Percentiles rank a stretch among this genome's conserved stretches.
Conservation (phyloP, 1,284 basidiomycete genomes). For the Tylopilus orsonianus region DNA sequence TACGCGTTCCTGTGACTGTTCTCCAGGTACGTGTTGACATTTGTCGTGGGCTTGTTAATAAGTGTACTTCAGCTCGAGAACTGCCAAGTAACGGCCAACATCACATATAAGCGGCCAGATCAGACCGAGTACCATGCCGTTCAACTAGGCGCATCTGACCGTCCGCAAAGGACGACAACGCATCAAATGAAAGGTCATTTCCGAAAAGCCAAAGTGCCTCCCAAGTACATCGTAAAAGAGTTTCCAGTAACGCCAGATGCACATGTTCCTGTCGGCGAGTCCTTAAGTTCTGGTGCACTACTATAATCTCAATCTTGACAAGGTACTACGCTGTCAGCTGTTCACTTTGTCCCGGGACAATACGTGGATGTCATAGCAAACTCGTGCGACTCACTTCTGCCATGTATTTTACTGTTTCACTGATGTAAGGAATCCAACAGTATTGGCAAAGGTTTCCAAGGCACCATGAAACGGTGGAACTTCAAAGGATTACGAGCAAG, state of each 20-base stretch:
- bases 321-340: constrained; percentile 89
- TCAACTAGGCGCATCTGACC: constrained; percentile 81
- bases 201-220: constrained; percentile 74
- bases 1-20: constrained; percentile 87
- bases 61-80: constrained; percentile 62
- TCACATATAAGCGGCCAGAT: constrained; percentile 61
- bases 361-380: constrained; percentile 93
- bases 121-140: constrained; percentile 80
- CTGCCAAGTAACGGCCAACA: constrained; percentile 81
- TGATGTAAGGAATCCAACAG: constrained; percentile 42
- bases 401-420: neutral
- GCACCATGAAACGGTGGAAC: constrained; percentile 96
- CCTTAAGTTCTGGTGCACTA: neutral
- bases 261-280: constrained; percentile 79
- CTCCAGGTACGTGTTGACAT: constrained; percentile 71
- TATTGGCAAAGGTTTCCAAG: constrained; percentile 96
- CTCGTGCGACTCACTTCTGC: constrained; percentile 57
- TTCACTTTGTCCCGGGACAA: constrained; percentile 98
- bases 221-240: constrained; percentile 88
- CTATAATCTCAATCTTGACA: neutral
- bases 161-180: constrained; percentile 64
- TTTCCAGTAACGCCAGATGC: constrained; percentile 90
- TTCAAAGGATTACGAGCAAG: constrained; percentile 91
- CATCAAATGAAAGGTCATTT: constrained; percentile 87
- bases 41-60: constrained; percentile 2